Evolutionary conservation across 2,329 filamentous ascomycete species (phyloP), one percentile per base, ranked within the genome.

Genomic region (Exophiala aquamarina): DNA sequence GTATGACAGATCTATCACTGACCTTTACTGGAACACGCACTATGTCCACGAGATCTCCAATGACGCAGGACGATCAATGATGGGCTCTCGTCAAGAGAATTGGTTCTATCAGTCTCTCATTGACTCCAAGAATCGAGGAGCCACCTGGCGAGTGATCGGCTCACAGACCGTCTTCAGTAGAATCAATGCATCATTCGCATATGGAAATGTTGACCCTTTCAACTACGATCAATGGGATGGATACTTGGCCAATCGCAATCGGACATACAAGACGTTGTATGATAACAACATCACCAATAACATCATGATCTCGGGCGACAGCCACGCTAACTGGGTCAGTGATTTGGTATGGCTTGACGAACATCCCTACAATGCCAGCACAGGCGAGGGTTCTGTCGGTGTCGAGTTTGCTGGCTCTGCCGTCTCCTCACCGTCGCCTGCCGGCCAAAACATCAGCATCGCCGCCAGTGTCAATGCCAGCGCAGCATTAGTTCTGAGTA

Each of bases 11-110:
- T 79, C 75, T 34, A 83, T 85, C 57, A 86, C 83, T 1, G 71
- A 75, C 56, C 52, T 74, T 50, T 78, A 73, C 54, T 79, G 77
- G 74, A 86, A 86, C 60, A 76, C 74, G 1, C 70, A 79, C 34
- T 86, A 86, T 60, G 70, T 85, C 34, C 72, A 79, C 49, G 58
- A 70, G 2, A 84, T 89, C 49, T 79, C 75, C 14, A 78, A 88
- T 55, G 84, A 89, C 46, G 79, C 83, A 2, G 77, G 81, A 4
- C 78, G 86, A 3, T 79, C 77, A 0, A 68, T 90, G 55, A 89
- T 90, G 84, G 86, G 86, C 2, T 72, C 76, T 1, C 77, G 78
- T 9, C 86, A 90, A 62, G 87, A 90, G 64, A 78, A 80, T 57
- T 90, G 87, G 87, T 84, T 88, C 66, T 86, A 86, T 63, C 73